phyloP scores from a whole-genome alignment of 2,329 filamentous ascomycete species.

The Paracorniculantispora psalliotae region DNA sequence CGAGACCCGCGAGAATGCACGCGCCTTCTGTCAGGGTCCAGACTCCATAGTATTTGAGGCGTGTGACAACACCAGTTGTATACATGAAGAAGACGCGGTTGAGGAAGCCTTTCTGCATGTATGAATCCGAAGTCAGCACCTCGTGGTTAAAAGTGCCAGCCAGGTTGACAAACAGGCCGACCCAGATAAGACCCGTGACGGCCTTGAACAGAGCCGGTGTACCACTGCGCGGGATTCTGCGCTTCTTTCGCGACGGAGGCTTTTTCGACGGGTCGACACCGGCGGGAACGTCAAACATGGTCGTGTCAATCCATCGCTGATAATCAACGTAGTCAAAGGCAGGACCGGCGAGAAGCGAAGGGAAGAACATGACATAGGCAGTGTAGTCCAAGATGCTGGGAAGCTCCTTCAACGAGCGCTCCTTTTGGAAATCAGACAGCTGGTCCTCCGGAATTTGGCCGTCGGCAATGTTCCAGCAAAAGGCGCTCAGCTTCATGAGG shows the following conservation, averaged over 20 bases:
- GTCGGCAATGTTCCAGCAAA: conserved; percentile 97
- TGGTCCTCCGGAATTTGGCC: conserved; percentile 73
- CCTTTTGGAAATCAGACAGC: conserved; percentile 82
- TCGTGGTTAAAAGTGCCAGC: conserved; percentile 60
- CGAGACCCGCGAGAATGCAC: conserved; percentile 88
- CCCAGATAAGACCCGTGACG: conserved; percentile 69
- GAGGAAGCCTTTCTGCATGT: conserved; percentile 61
- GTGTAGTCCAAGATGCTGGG: conserved; percentile 75
- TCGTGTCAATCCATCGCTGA: conserved; percentile 83
- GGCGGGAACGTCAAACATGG: conserved; percentile 84
- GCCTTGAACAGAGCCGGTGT: conserved; percentile 79
- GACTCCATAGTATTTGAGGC: conserved; percentile 94
- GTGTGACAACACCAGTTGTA: conserved; percentile 74
- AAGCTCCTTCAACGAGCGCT: conserved; percentile 69
- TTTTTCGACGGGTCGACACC: conserved; percentile 80
- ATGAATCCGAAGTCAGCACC: conserved; percentile 61
- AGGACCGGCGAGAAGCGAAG: conserved; percentile 80
- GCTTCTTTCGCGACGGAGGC: conserved; percentile 80
- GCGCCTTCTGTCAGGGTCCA: conserved; percentile 92
- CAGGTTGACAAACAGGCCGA: conserved; percentile 71
- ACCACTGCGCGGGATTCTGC: conserved; percentile 86
- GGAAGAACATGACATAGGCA: conserved; percentile 94
- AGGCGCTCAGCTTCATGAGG: conserved; percentile 94
- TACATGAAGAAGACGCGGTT: conserved; percentile 75
- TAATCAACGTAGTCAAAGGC: conserved; percentile 96